phyloP scores from a whole-genome alignment of 1,284 basidiomycete species.

The Mycena citricolor region DNA sequence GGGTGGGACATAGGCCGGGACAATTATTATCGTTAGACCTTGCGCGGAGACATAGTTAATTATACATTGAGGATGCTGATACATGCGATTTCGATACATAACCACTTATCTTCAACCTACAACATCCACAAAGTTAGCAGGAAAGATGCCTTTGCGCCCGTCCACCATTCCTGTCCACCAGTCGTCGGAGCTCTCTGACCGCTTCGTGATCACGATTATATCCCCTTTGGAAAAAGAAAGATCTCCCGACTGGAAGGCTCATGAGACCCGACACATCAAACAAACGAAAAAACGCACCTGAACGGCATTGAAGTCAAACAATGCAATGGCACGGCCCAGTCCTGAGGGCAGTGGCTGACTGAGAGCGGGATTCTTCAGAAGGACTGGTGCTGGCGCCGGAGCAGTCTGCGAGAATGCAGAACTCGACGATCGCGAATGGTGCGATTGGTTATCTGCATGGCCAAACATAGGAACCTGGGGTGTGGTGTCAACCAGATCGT shows the following conservation, averaged over 20 bases:
- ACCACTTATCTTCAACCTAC: slow-evolving; percentile 30
- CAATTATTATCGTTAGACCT: background rate
- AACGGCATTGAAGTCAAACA: slow-evolving; percentile 75
- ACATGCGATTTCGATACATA: too few species aligned
- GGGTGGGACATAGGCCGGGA: background rate
- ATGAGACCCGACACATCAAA: slow-evolving; percentile 3
- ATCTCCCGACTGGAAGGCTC: slow-evolving; percentile 62
- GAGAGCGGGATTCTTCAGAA: slow-evolving; percentile 51
- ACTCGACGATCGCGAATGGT: background rate
- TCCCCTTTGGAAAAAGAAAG: slow-evolving; percentile 85
- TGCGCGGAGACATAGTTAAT: background rate
- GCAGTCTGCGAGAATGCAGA: slow-evolving; percentile 13
- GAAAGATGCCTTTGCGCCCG: slow-evolving; percentile 53
- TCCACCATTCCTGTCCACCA: slow-evolving; percentile 76
- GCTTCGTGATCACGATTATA: slow-evolving; percentile 73
- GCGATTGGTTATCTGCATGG: slow-evolving; percentile 21
- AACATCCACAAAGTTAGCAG: slow-evolving; percentile 66
- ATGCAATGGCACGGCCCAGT: slow-evolving; percentile 75
- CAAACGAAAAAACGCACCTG: slow-evolving; percentile 47
- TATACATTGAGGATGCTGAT: too few species aligned
- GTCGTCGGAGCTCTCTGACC: slow-evolving; percentile 74
- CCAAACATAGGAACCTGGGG: slow-evolving; percentile 18
- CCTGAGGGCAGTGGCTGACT: slow-evolving; percentile 46
- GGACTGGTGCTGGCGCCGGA: slow-evolving; percentile 30
- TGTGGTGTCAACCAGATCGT: slow-evolving; percentile 20